These are phyloP conservation scores for Fusarium sp. DNA, from an alignment of 2,329 filamentous ascomycete genomes.

Conservation along the genomic window DNA sequence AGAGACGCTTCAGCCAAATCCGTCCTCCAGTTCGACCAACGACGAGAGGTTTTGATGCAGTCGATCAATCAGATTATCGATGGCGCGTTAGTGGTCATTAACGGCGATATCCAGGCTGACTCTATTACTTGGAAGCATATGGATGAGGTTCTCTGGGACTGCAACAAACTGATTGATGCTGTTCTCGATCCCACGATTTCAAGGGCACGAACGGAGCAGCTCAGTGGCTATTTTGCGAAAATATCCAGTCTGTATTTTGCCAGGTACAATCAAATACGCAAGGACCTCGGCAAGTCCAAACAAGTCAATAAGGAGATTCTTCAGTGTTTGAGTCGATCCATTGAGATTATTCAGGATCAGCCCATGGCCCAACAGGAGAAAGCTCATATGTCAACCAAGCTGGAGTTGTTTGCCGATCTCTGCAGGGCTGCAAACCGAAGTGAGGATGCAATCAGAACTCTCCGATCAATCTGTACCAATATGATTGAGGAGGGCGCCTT, in stretches of 20 bases:
- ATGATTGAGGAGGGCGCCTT: constrained; percentile 69
- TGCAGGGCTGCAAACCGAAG: constrained; percentile 62
- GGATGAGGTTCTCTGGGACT: constrained; percentile 68
- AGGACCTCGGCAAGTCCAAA: constrained; percentile 52
- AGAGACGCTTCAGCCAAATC: constrained; percentile 65
- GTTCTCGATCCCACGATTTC: constrained; percentile 55
- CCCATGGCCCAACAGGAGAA: constrained; percentile 64
- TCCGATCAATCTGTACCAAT: constrained; percentile 69
- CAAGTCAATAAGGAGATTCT: constrained; percentile 56
- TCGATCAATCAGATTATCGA: constrained; percentile 68
- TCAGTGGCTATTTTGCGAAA: constrained; percentile 66
- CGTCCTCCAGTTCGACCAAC: constrained; percentile 68
- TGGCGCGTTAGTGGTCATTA: constrained; percentile 66
- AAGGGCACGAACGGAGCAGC: constrained; percentile 44
- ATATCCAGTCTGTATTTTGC: constrained; percentile 78
- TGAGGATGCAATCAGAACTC: constrained; percentile 66
- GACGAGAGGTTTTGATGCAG: constrained; percentile 62
- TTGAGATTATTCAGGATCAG: constrained; percentile 68
- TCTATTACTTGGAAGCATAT: constrained; percentile 63
- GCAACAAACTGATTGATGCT: constrained; percentile 62
- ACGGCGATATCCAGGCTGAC: constrained; percentile 59
- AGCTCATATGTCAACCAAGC: constrained; percentile 69
- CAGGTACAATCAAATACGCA: constrained; percentile 64
- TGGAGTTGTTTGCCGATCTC: constrained; percentile 73
- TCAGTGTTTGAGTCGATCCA: constrained; percentile 69